A percentile compares a stretch with the other conserved stretches of the same genome.
These are phyloP conservation scores for Aspergillus costaricaensis DNA, from an alignment of 2,329 filamentous ascomycete species.

Conservation along the genomic window DNA sequence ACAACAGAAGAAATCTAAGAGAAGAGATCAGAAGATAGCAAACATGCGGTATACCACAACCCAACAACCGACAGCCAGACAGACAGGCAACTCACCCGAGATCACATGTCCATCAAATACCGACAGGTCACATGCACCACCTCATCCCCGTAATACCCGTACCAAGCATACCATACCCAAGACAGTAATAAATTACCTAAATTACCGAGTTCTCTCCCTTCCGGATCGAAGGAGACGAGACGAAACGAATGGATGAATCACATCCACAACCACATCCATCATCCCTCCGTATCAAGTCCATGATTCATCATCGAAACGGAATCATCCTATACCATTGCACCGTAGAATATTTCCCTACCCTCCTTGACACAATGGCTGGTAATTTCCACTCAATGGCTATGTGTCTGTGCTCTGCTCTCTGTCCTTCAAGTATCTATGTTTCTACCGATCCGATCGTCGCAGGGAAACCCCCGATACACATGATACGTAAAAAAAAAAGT, in stretches of 20 bases:
- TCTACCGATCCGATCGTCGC: too few relatives aligned
- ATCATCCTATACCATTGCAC: background rate
- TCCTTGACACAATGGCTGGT: too few relatives aligned
- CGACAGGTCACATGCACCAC: background rate
- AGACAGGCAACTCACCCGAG: conserved; percentile 6
- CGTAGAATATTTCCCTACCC: background rate
- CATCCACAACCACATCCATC: background rate
- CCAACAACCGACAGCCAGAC: background rate
- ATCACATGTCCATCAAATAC: conserved; percentile 2
- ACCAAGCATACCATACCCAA: background rate
- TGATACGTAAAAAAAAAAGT: too few relatives aligned
- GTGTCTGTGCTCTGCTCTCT: too few relatives aligned
- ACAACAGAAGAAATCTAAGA: too few relatives aligned
- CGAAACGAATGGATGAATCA: background rate
- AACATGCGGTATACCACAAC: background rate
- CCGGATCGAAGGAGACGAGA: too few relatives aligned
- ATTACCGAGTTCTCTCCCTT: background rate
- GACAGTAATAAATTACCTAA: too few relatives aligned
- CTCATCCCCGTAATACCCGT: background rate
- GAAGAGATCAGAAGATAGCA: background rate
- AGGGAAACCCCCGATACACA: too few relatives aligned
- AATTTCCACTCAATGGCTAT: too few relatives aligned
- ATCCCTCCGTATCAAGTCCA: background rate
- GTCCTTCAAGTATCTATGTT: too few relatives aligned
- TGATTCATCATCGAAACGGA: background rate